Percentiles rank a stretch among this genome's conserved stretches.
Evolutionary conservation across 495 filamentous ascomycete species (phyloP).

Genomic region (Articulospora tetracladia): DNA sequence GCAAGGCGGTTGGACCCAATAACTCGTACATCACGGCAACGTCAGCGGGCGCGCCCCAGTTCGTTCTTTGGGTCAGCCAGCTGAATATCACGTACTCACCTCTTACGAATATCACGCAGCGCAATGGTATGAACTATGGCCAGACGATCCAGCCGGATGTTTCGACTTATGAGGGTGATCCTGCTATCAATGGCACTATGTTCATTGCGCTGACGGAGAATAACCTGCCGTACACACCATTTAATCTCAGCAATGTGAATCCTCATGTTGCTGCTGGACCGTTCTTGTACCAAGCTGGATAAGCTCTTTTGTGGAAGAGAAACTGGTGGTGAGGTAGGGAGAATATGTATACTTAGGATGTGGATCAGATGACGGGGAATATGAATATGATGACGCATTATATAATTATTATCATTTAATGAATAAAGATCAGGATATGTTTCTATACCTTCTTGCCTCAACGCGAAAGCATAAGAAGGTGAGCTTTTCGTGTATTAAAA

Average conservation of each 20-base stretch:
- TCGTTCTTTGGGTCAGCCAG: constrained; percentile 77
- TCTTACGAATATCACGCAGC: constrained; percentile 43
- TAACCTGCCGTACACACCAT: constrained; percentile 66
- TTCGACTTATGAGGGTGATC: constrained; percentile 60
- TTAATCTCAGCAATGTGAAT: constrained; percentile 71
- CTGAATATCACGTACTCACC: constrained; percentile 81
- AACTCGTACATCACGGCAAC: constrained; percentile 70
- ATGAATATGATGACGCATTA: too few species aligned
- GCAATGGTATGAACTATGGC: constrained; percentile 43
- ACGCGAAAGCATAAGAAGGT: too few species aligned
- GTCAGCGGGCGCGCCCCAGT: constrained; percentile 54
- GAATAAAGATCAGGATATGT: too few species aligned
- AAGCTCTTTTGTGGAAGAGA: constrained; percentile 22
- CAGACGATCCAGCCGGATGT: constrained; percentile 67
- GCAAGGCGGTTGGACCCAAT: constrained; percentile 71
- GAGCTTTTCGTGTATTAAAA: too few species aligned
- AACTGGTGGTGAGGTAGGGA: background rate
- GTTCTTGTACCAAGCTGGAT: constrained; percentile 79
- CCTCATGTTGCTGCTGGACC: constrained; percentile 71
- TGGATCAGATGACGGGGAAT: too few species aligned
- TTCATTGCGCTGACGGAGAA: constrained; percentile 74
- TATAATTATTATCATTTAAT: too few species aligned
- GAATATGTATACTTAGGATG: background rate
- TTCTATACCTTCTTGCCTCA: too few species aligned
- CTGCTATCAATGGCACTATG: constrained; percentile 69